Percentiles rank a stretch among this genome's conserved stretches.
These are phyloP conservation scores for Ephemerocybe angulata DNA, from an alignment of 768 basidiomycete genomes.

Conservation along the genomic window DNA sequence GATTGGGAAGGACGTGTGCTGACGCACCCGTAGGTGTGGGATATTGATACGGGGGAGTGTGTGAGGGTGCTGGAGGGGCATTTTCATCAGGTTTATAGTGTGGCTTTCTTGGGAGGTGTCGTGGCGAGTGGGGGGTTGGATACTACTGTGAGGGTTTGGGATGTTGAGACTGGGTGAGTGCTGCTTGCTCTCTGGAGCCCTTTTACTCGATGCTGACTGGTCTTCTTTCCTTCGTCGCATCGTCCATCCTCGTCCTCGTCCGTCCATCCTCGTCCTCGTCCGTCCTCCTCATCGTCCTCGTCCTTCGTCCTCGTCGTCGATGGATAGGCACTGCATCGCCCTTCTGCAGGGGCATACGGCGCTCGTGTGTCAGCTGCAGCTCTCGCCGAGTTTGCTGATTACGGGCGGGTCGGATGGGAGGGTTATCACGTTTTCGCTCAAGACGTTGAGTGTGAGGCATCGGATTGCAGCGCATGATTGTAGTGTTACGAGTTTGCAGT, in stretches of 20 bases:
- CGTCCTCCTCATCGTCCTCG: background rate
- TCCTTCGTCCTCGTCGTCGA: constrained; percentile 2
- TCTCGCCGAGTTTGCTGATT: constrained; percentile 62
- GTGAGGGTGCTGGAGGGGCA: constrained; percentile 80
- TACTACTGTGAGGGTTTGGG: constrained; percentile 92
- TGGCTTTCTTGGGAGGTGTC: constrained; percentile 82
- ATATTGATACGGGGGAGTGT: constrained; percentile 86
- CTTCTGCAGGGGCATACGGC: constrained; percentile 89
- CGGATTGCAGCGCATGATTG: constrained; percentile 88
- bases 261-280: background rate
- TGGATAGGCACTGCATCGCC: constrained; percentile 67
- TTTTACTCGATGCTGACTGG: too few species aligned
- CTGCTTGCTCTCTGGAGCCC: too few species aligned
- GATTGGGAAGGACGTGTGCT: too few species aligned
- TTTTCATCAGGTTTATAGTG: constrained; percentile 84
- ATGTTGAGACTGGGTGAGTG: constrained; percentile 78
- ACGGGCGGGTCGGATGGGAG: constrained; percentile 90
- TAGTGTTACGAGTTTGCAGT: constrained; percentile 82
- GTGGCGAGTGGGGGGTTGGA: constrained; percentile 89
- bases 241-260: too few species aligned
- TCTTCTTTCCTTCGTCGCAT: too few species aligned
- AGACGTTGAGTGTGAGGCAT: constrained; percentile 42
- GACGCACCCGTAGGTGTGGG: constrained; percentile 89
- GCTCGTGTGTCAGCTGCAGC: constrained; percentile 87
- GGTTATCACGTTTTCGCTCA: constrained; percentile 41